These are phyloP conservation scores for Pleurotus citrinopileatus DNA, from an alignment of 768 basidiomycete species.

Conservation along the genomic window DNA sequence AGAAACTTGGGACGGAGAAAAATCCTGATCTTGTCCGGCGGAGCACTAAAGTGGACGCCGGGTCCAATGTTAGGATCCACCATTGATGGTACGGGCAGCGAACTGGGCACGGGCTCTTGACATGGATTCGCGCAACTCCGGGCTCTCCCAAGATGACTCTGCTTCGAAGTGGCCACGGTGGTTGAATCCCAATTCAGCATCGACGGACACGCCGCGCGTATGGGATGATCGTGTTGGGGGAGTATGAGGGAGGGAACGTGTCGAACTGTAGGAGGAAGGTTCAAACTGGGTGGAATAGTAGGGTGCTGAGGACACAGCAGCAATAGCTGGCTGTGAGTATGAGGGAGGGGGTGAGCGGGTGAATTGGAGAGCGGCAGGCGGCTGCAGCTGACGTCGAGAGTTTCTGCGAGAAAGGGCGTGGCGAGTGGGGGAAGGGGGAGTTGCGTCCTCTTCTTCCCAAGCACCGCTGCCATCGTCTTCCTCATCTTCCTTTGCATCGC, in stretches of 20 bases:
- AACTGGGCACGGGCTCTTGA: conserved; percentile 55
- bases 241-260: conserved; percentile 13
- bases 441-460: conserved; percentile 67
- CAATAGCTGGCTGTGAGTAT: conserved; percentile 20
- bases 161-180: conserved; percentile 38
- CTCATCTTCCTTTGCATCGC: conserved; percentile 70
- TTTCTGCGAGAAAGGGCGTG: conserved; percentile 21
- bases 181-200: conserved; percentile 25
- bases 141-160: conserved; percentile 52
- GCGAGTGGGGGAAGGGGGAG: conserved; percentile 20
- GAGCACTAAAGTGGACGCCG: background rate
- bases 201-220: conserved; percentile 30
- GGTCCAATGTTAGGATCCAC: conserved; percentile 5
- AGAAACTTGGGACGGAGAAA: background rate
- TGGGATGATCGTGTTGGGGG: conserved; percentile 16
- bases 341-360: conserved; percentile 11
- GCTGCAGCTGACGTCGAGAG: conserved; percentile 21
- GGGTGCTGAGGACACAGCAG: conserved; percentile 25
- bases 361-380: conserved; percentile 22
- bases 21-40: background rate
- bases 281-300: conserved; percentile 33
- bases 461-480: conserved; percentile 71
- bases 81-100: conserved; percentile 12
- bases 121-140: conserved; percentile 71
- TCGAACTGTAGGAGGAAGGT: conserved; percentile 22